Percentiles rank a stretch among this genome's conserved stretches.
phyloP scores from a whole-genome alignment of 2,329 filamentous ascomycete genomes.

The Cladophialophora carrionii region DNA sequence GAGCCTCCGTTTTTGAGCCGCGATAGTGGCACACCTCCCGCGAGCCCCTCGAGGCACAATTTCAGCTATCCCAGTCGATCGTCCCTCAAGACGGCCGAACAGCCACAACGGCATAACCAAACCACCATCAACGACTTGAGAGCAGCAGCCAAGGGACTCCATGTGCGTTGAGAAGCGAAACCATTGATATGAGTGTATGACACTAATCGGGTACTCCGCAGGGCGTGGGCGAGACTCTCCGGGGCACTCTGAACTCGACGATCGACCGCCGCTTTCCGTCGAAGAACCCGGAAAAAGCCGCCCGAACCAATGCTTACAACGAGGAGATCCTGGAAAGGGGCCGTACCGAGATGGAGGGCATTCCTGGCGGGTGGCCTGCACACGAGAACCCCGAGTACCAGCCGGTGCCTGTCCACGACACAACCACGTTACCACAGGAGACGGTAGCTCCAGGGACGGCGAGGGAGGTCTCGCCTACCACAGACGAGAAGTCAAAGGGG shows the following conservation, averaged over 20 bases:
- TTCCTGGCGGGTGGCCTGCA: conserved; percentile 28
- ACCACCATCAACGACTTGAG: conserved; percentile 35
- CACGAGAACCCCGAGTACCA: conserved; percentile 15
- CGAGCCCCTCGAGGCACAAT: conserved; percentile 32
- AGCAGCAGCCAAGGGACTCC: conserved; percentile 36
- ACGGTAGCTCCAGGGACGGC: conserved; percentile 1
- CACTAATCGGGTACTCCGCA: conserved; percentile 13
- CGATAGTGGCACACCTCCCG: conserved; percentile 24
- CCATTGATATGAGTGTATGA: neutral
- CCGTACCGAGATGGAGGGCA: conserved; percentile 31
- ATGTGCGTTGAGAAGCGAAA: conserved; percentile 23
- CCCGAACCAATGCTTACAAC: conserved; percentile 30
- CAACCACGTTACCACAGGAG: conserved; percentile 8
- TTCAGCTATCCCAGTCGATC: conserved; percentile 37
- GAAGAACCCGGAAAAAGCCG: conserved; percentile 35
- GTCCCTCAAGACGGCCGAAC: conserved; percentile 28
- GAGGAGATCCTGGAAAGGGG: conserved; percentile 31
- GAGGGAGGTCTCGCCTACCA: neutral
- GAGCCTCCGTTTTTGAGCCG: conserved; percentile 23
- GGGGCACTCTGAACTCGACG: conserved; percentile 34
- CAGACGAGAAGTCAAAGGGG: conserved; percentile 16
- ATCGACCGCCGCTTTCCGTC: conserved; percentile 34
- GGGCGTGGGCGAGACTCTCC: conserved; percentile 38
- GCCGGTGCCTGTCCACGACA: neutral
- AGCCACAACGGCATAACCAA: conserved; percentile 30